Conservation (phyloP, 2,329 filamentous ascomycete species). For the Coniochaeta sp. region DNA sequence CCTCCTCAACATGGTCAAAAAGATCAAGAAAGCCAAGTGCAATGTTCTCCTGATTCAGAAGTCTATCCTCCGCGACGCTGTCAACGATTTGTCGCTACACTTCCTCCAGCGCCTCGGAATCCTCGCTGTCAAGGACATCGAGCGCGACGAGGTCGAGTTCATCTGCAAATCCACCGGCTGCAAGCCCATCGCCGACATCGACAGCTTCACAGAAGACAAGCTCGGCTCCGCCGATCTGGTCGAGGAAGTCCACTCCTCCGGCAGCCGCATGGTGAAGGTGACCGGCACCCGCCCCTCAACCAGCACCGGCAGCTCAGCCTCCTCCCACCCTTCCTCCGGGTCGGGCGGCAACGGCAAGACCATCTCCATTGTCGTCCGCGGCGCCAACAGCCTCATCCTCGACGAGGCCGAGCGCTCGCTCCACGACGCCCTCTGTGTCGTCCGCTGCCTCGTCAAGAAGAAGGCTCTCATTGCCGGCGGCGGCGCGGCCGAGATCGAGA, state of each 20-base stretch:
- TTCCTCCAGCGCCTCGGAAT: constrained; percentile 98
- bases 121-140: constrained; percentile 92
- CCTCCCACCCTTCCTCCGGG: neutral
- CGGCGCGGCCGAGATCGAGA: constrained; percentile 93
- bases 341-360: constrained; percentile 50
- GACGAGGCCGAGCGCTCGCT: constrained; percentile 96
- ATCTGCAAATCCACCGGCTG: constrained; percentile 98
- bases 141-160: constrained; percentile 97
- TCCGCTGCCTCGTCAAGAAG: constrained; percentile 97
- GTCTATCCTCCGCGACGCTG: constrained; percentile 92
- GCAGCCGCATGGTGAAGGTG: constrained; percentile 89
- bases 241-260: constrained; percentile 82
- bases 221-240: constrained; percentile 88
- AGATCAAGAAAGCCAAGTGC: constrained; percentile 99
- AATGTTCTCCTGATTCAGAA: constrained; percentile 98
- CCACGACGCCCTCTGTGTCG: constrained; percentile 95
- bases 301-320: constrained; percentile 1
- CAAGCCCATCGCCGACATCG: constrained; percentile 97
- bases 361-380: constrained; percentile 87
- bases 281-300: constrained; percentile 78
- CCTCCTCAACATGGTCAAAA: constrained; percentile 97
- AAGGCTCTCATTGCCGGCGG: constrained; percentile 97
- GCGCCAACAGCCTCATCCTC: constrained; percentile 87
- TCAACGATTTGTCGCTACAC: constrained; percentile 95
- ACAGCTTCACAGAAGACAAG: constrained; percentile 98